Evolutionary conservation across 495 filamentous ascomycete species (phyloP).

Genomic region (Talaromyces proteolyticus): DNA sequence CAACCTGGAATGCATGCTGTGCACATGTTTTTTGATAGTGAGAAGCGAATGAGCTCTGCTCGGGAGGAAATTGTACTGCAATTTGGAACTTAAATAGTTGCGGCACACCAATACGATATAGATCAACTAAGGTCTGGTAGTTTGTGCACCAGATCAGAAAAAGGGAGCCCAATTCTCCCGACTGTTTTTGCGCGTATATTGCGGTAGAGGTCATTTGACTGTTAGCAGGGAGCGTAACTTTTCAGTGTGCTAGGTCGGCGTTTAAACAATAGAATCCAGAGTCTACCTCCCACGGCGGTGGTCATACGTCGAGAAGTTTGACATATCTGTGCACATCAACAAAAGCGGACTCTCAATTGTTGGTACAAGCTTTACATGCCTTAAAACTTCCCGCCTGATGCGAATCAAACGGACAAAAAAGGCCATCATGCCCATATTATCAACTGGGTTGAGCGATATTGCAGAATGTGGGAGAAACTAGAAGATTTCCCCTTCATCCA

Average conservation of each 20-base stretch:
- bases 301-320: constrained; percentile 23
- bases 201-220: constrained; percentile 20
- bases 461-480: constrained; percentile 15
- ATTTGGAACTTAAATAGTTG: constrained; percentile 24
- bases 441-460: constrained; percentile 8
- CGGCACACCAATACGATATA: constrained; percentile 25
- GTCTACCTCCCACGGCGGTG: constrained; percentile 20
- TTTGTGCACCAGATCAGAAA: constrained; percentile 23
- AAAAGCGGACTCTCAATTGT: neutral
- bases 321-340: constrained; percentile 15
- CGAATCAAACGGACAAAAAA: constrained; percentile 24
- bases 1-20: constrained; percentile 11
- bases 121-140: constrained; percentile 25
- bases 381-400: constrained; percentile 22
- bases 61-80: constrained; percentile 23
- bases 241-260: constrained; percentile 20
- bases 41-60: constrained; percentile 18
- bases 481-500: constrained; percentile 16
- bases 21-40: constrained; percentile 2
- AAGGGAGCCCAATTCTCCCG: constrained; percentile 22
- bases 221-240: constrained; percentile 21
- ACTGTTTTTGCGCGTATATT: constrained; percentile 27
- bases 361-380: constrained; percentile 1
- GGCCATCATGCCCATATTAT: constrained; percentile 28
- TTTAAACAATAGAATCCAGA: constrained; percentile 23